phyloP scores from a whole-genome alignment of 768 basidiomycete genomes.

The Boletus subcaerulescens region DNA sequence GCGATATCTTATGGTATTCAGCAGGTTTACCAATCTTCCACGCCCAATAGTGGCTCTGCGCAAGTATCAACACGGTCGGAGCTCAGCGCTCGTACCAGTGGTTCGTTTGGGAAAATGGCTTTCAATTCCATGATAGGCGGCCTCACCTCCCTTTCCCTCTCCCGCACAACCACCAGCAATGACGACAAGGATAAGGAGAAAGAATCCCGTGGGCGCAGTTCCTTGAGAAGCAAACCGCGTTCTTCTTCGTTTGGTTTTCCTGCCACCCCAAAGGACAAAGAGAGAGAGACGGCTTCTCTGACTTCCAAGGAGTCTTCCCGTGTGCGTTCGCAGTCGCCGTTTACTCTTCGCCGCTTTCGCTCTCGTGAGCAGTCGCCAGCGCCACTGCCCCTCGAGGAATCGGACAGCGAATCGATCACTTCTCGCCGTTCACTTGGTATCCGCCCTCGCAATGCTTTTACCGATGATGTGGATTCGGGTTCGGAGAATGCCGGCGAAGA shows the following conservation, averaged over 20 bases:
- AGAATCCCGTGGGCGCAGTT: slow-evolving; percentile 51
- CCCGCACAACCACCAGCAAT: slow-evolving; percentile 46
- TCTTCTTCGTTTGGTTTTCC: slow-evolving; percentile 49
- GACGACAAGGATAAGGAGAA: slow-evolving; percentile 42
- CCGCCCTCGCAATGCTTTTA: slow-evolving; percentile 61
- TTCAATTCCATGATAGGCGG: slow-evolving; percentile 71
- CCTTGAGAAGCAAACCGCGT: slow-evolving; percentile 41
- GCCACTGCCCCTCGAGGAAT: slow-evolving; percentile 54
- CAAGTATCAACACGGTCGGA: slow-evolving; percentile 33
- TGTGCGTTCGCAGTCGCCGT: slow-evolving; percentile 78
- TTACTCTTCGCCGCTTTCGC: slow-evolving; percentile 67
- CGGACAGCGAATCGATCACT: slow-evolving; percentile 44
- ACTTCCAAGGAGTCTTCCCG: slow-evolving; percentile 52
- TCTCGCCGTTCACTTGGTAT: slow-evolving; percentile 38
- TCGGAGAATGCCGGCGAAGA: slow-evolving; percentile 54
- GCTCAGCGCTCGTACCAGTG: slow-evolving; percentile 33
- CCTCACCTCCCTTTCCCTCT: slow-evolving; percentile 60
- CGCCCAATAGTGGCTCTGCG: slow-evolving; percentile 6
- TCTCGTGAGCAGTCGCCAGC: slow-evolving; percentile 55
- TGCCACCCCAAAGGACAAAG: slow-evolving; percentile 30
- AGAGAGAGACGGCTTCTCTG: slow-evolving; percentile 35
- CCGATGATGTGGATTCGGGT: slow-evolving; percentile 58
- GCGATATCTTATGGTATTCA: slow-evolving; percentile 14
- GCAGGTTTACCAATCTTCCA: slow-evolving; percentile 18
- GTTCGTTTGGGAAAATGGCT: slow-evolving; percentile 61